Base-by-base conservation (phyloP, 73 alveolate species). In the Paramecium sexaurelia region DNA sequence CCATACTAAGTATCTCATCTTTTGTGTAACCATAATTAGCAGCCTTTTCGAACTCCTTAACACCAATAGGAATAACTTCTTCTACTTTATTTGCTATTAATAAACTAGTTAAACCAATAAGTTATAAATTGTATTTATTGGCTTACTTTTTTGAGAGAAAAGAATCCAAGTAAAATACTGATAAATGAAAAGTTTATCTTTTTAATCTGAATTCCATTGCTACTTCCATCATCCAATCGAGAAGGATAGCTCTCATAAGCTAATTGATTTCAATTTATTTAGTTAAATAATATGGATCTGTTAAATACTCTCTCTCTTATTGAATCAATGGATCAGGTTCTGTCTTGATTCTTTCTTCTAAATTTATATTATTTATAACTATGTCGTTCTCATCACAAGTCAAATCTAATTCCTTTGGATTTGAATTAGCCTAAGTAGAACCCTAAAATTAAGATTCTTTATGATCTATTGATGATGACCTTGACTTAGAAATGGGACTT, bases 211-310 rank as follows among this genome's bases (percentile, higher is more conserved):
- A 96, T 36, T 94, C 95, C 69, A 87, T 87, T 36, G 95, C 91
- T 0, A 95, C 97, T 69, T 93, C 97, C 94, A 95, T 92, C 95
- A 96, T 86, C 97, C 98, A 96, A 67, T 96, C 97, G 19, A 96
- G 32, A 3, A 96, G 92, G 7, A 96, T 75, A 13, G 94, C 94
- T 55, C 98, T 88, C 98, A 95, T 95, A 19, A 83, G 47, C 27
- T 85, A 41, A 26, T 87, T 88, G 66, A 88, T 69, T 24, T 67
- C 89, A n/a, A 17, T 69, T 39, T 88, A 68, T 8, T 88, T 55
- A 26, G 43, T 55, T 20, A 88, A 69, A 22, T 88, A 88, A 51
- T 69, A 75, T 67, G 94, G 94, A 88, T 88, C 87, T 5, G 91
- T 57, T 9, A 69, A 13, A 88, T 88, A 88, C 6, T 69, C 51